These are phyloP conservation scores for Gloeopeniophorella convolvens DNA, from an alignment of 768 basidiomycete genomes.

Conservation along the genomic window DNA sequence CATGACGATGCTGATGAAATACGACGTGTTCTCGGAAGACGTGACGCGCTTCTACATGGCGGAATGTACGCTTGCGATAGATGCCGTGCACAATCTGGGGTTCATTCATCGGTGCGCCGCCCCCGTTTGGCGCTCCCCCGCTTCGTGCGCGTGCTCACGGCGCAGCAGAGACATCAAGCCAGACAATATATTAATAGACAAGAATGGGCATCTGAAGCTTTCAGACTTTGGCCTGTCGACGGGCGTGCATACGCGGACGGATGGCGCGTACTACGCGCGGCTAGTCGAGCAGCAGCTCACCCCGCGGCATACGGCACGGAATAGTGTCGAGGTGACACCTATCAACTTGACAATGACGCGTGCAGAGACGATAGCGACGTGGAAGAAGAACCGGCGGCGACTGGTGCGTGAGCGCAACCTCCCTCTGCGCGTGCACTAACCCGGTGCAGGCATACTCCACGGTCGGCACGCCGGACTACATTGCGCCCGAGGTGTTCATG, in stretches of 20 bases:
- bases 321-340: conserved; percentile 95
- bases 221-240: conserved; percentile 99
- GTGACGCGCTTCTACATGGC: conserved; percentile 99
- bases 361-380: conserved; percentile 91
- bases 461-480: conserved; percentile 94
- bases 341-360: conserved; percentile 94
- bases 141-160: neutral
- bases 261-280: conserved; percentile 90
- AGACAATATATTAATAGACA: conserved; percentile 97
- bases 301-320: conserved; percentile 55
- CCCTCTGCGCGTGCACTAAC: neutral
- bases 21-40: conserved; percentile 97
- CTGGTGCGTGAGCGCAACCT: conserved; percentile 44
- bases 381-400: conserved; percentile 97
- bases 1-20: conserved; percentile 99
- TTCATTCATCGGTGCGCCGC: conserved; percentile 87
- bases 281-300: conserved; percentile 59
- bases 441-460: conserved; percentile 83
- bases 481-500: conserved; percentile 94
- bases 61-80: conserved; percentile 93
- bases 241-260: conserved; percentile 96
- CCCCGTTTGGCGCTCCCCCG: neutral
- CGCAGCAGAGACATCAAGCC: conserved; percentile 89
- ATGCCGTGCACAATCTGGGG: conserved; percentile 93
- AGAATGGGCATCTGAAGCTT: conserved; percentile 93